A percentile compares a stretch with the other conserved stretches of the same genome.
These are phyloP conservation scores for Magnaporthiopsis incrustans DNA, from an alignment of 2,329 filamentous ascomycete genomes.

Conservation along the genomic window DNA sequence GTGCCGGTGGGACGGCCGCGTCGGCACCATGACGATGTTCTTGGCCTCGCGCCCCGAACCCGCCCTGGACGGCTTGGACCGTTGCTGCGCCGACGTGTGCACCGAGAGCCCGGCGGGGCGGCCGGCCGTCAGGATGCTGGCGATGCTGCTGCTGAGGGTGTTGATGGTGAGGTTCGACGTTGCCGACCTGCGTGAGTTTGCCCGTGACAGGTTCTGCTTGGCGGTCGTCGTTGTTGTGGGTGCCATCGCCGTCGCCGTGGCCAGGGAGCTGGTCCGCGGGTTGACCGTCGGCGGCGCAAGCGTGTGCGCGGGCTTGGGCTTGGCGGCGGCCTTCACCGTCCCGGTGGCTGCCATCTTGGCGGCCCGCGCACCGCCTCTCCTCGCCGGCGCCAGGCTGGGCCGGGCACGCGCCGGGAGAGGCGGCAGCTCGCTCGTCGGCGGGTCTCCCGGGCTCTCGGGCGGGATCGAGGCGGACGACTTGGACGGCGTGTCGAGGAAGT, in stretches of 20 bases:
- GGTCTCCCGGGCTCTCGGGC: conserved; percentile 18
- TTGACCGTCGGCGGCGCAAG: conserved; percentile 13
- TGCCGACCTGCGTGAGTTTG: conserved; percentile 28
- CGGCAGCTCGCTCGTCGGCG: conserved; percentile 6
- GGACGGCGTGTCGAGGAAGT: conserved; percentile 22
- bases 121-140: not conserved
- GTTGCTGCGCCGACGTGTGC: conserved; percentile 17
- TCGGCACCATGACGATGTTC: conserved; percentile 28
- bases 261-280: conserved; percentile 22
- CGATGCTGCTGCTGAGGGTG: conserved; percentile 20
- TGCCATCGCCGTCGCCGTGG: conserved; percentile 4
- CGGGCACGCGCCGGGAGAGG: not conserved
- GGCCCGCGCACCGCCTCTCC: not conserved
- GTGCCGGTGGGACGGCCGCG: conserved; percentile 8
- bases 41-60: conserved; percentile 27
- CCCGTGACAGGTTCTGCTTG: conserved; percentile 11
- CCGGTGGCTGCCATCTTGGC: not conserved
- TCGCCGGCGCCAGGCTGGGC: too few relatives aligned
- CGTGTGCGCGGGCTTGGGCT: not conserved
- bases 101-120: not conserved
- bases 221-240: not conserved
- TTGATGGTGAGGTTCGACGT: conserved; percentile 27
- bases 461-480: conserved; percentile 26
- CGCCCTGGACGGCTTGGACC: conserved; percentile 16
- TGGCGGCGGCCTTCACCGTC: not conserved